These are phyloP conservation scores for Bryum argenteum DNA, from an alignment of 225 moss, liverwort and hornwort species.

Conservation along the genomic window DNA sequence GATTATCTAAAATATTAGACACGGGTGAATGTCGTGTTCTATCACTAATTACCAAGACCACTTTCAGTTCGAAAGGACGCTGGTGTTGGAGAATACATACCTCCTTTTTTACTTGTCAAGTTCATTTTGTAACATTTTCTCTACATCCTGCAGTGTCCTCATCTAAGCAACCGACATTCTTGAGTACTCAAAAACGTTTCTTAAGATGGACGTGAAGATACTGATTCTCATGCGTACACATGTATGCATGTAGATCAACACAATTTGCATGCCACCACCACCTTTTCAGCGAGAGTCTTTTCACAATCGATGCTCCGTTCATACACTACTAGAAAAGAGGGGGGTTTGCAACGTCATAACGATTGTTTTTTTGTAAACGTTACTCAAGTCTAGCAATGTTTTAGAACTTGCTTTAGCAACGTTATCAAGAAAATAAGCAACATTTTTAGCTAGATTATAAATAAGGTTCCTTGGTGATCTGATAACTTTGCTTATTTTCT, in stretches of 20 bases:
- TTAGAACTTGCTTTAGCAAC: too few species aligned
- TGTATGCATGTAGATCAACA: background rate
- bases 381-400: too few species aligned
- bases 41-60: background rate
- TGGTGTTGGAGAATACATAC: conserved; percentile 22
- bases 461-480: too few species aligned
- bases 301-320: conserved; percentile 57
- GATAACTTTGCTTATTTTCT: too few species aligned
- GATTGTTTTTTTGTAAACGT: too few species aligned
- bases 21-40: background rate
- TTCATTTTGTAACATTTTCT: conserved; percentile 60
- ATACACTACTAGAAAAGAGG: too few species aligned
- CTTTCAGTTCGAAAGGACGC: background rate
- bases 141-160: conserved; percentile 48
- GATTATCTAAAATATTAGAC: too few species aligned
- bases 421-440: too few species aligned
- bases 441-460: too few species aligned
- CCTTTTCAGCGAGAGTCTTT: conserved; percentile 51
- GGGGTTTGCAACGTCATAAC: too few species aligned
- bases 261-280: conserved; percentile 18
- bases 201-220: background rate
- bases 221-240: conserved; percentile 9
- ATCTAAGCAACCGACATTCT: conserved; percentile 40
- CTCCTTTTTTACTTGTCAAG: conserved; percentile 64
- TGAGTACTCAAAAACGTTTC: conserved; percentile 23